phyloP scores from a whole-genome alignment of 2,329 filamentous ascomycete genomes.

The Xylaria digitata region DNA sequence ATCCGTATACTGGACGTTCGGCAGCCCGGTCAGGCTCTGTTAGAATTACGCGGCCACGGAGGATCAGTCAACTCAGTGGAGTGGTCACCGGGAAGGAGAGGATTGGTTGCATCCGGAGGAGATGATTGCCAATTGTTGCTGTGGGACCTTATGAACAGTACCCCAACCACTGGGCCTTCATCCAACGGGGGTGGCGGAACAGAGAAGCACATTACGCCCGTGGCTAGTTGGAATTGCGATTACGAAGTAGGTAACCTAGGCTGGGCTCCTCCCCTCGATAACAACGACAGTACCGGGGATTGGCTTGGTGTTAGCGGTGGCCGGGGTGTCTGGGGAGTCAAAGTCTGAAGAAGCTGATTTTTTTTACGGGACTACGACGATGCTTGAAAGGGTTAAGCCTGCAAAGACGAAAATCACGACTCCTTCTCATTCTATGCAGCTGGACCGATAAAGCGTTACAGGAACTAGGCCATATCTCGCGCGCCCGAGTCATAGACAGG shows the following conservation, averaged over 20 bases:
- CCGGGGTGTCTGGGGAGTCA: conserved; percentile 82
- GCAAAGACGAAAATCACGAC: background rate
- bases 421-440: conserved; percentile 1
- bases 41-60: conserved; percentile 90
- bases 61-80: conserved; percentile 92
- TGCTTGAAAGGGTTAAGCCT: background rate
- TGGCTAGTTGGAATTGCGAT: conserved; percentile 85
- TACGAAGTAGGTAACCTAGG: conserved; percentile 88
- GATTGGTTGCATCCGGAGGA: conserved; percentile 88
- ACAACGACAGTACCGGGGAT: conserved; percentile 74
- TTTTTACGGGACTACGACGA: background rate
- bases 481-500: background rate
- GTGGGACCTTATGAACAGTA: conserved; percentile 88
- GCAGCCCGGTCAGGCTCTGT: conserved; percentile 92
- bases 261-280: conserved; percentile 80
- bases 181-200: conserved; percentile 62
- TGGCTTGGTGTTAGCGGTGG: conserved; percentile 88
- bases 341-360: conserved; percentile 44
- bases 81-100: conserved; percentile 89
- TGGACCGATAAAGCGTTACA: background rate
- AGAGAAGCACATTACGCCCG: conserved; percentile 73
- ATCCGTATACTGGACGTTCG: conserved; percentile 96
- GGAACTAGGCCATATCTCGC: background rate
- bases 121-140: conserved; percentile 93
- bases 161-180: conserved; percentile 58